Percentiles rank a stretch among this genome's conserved stretches.
These are phyloP conservation scores for Cairneyella variabilis DNA, from an alignment of 495 filamentous ascomycete species.

Conservation along the genomic window DNA sequence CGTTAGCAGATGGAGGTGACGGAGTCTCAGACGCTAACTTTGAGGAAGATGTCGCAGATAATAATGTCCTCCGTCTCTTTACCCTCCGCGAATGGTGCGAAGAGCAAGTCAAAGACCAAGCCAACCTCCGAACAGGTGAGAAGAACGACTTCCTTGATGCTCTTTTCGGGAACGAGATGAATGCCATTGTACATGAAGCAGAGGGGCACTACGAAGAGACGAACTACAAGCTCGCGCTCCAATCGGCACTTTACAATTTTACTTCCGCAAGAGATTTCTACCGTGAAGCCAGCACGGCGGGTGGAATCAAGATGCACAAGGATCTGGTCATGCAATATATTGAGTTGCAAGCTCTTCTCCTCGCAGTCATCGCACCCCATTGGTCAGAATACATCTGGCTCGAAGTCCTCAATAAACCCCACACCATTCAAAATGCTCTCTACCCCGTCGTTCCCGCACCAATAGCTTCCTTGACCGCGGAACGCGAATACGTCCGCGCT, in stretches of 20 bases:
- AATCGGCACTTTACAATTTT: slow-evolving; percentile 87
- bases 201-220: slow-evolving; percentile 71
- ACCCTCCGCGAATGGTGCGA: slow-evolving; percentile 92
- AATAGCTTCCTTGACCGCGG: slow-evolving; percentile 62
- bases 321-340: slow-evolving; percentile 73
- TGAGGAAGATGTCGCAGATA: slow-evolving; percentile 89
- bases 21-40: slow-evolving; percentile 96
- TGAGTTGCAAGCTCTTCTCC: slow-evolving; percentile 77
- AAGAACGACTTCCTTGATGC: slow-evolving; percentile 79
- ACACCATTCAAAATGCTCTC: slow-evolving; percentile 71
- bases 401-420: slow-evolving; percentile 73
- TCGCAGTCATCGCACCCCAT: slow-evolving; percentile 82
- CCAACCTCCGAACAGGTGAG: slow-evolving; percentile 66
- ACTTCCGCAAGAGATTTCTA: slow-evolving; percentile 83
- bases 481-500: slow-evolving; percentile 72
- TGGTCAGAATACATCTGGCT: slow-evolving; percentile 94
- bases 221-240: slow-evolving; percentile 88
- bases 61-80: slow-evolving; percentile 79
- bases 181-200: slow-evolving; percentile 72
- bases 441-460: slow-evolving; percentile 70
- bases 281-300: slow-evolving; percentile 70
- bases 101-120: slow-evolving; percentile 65
- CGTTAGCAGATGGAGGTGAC: slow-evolving; percentile 92
- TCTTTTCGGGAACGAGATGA: slow-evolving; percentile 92
- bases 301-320: slow-evolving; percentile 78